Conservation (phyloP, 148 eudicot species). For the Spergularia marina region DNA sequence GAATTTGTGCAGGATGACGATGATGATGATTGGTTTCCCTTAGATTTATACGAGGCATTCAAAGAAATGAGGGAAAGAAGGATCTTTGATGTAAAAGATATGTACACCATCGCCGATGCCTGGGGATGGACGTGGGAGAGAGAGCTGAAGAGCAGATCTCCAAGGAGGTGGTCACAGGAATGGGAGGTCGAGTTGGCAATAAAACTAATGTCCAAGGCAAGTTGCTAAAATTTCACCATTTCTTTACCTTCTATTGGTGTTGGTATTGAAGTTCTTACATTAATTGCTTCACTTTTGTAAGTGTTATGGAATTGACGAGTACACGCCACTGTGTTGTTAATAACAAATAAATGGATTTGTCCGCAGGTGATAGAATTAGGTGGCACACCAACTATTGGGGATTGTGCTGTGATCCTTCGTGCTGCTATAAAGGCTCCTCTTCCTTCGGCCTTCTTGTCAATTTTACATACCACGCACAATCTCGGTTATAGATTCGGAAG, state of each 20-base stretch:
- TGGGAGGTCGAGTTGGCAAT: slow-evolving; percentile 96
- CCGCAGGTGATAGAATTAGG: slow-evolving; percentile 91
- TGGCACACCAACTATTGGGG: slow-evolving; percentile 92
- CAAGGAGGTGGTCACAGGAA: slow-evolving; percentile 89
- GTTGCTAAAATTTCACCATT: slow-evolving; percentile 18
- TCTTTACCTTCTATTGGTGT: slow-evolving; percentile 1
- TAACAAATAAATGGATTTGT: slow-evolving; percentile 1
- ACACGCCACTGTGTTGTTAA: background rate
- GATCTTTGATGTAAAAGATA: slow-evolving; percentile 80
- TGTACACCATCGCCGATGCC: slow-evolving; percentile 94
- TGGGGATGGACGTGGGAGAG: slow-evolving; percentile 99
- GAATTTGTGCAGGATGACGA: slow-evolving; percentile 58
- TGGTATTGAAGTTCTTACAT: background rate
- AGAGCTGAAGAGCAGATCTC: slow-evolving; percentile 73
- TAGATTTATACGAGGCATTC: slow-evolving; percentile 71
- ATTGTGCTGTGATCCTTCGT: slow-evolving; percentile 93
- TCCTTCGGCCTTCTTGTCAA: slow-evolving; percentile 82
- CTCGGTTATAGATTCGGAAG: slow-evolving; percentile 90
- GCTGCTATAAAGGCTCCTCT: slow-evolving; percentile 90
- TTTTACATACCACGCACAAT: slow-evolving; percentile 74
- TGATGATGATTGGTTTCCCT: slow-evolving; percentile 94
- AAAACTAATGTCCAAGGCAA: slow-evolving; percentile 81
- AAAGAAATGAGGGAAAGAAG: slow-evolving; percentile 73
- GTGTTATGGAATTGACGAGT: background rate
- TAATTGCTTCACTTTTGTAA: background rate